Base-by-base conservation (phyloP, 177 flowering plant genomes). In the Tripterygium wilfordii region DNA sequence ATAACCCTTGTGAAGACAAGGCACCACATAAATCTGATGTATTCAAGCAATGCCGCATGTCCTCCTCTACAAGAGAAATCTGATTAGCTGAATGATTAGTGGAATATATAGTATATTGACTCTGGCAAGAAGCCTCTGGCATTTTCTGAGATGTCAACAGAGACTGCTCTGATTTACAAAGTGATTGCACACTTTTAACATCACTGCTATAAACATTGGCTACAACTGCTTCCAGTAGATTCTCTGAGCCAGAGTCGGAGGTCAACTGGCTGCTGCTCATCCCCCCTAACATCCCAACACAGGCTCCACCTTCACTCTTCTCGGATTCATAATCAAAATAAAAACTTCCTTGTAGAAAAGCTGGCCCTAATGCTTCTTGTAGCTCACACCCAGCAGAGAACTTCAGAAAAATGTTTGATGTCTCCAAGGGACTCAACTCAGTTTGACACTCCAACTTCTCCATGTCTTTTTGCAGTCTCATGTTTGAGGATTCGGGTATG, bases 191-290 rank as follows among this genome's bases (percentile, higher is more conserved):
- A 62, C 67, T 63, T 59, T 57, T 62, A 47, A 40, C 42, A 45
- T 66, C 72, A 46, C 49, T 44, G 28, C 55, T 56, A 53, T 68
- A 61, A 46, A 63, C 68, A 56, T 61, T 79, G 19, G 72, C 80
- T 10, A 83, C 74, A 31, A 85, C 79, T 32, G 90, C 94, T 48
- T 80, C 97, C 23, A 83, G 78, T 64, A 82, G 94, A 76, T 77
- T 65, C 43, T 68, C 85, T 17, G 80, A 49, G 13, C 46, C 57
- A 20, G 64, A 58, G 17, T 62, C 65, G 23, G 68, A 51, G 0
- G 57, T 63, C 45, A 70, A 41, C 48, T 62, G 70, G 65, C 86
- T 68, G 50, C 50, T 59, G 35, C 40, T 59, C 40, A 64, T 57
- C 42, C 55, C 66, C 54, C 70, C 80, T 22, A 68, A 56, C 51